Evolutionary conservation across 139 green algal species (phyloP), one percentile per base, ranked within the genome.

Genomic region (Nannochloris sp.): DNA sequence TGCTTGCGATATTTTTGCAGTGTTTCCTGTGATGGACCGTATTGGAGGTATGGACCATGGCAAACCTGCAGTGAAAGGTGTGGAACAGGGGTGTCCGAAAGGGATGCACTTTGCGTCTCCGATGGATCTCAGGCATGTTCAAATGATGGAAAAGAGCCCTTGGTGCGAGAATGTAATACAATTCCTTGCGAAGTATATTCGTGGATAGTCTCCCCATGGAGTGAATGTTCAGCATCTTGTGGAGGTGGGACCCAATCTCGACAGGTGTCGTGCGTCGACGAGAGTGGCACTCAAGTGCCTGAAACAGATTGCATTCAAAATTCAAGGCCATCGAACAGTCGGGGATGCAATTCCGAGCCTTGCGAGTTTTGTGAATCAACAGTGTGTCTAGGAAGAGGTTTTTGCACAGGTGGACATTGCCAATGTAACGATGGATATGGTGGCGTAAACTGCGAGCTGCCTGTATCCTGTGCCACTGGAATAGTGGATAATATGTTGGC

Each of bases 301-400:
- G 50, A 50, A 8, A 16, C 31, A 16, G 9, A 37, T 15, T 82
- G 75, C 56, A 19, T 36, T 21, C 2, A n/a, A 23, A 21, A 53
- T 18, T 5, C 40, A 8, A 19, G 34, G 12, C 74, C 74, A 1
- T 16, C 53, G 0, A 24, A 21, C 7, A 9, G 14, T 7, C 34
- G 54, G 31, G 14, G 4, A 2, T 83, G 76, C 73, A 71, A 68
- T 51, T 16, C 40, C 23, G 29, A 72, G 44, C 24, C 68, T 4
- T 83, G 76, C 23, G 65, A 78, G 64, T 69, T 74, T 46, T 82
- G 75, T 57, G 23, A 48, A 5, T 61, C 12, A 43, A 73, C 68
- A 12, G 37, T 31, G 12, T 81, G 73, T 71, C 55, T 61, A 19
- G 60, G 51, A 21, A 25, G 25, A 15, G 76, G 76, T 54, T 44